Base-by-base conservation (phyloP, 306 rosid species). In the Lagenaria siceraria region DNA sequence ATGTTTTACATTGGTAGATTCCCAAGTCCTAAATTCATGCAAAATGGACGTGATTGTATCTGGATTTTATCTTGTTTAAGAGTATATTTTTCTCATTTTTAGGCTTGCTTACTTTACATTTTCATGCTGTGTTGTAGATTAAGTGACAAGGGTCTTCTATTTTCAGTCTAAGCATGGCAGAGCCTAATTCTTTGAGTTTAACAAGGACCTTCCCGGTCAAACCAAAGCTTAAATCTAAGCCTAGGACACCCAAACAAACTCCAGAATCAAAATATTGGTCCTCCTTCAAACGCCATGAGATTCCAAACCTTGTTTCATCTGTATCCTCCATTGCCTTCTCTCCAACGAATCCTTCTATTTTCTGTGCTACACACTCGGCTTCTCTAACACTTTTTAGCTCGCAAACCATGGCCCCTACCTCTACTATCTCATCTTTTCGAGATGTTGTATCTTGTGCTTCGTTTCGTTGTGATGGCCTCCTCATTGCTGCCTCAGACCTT, bases 251-350 rank as follows among this genome's bases (percentile, higher is more conserved):
- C n/a, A 83, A 81, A 1, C 81, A 90, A 84, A 89, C 92, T 14
- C 38, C 90, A 0, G 96, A 92, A 81, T 92, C 97, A 1, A 89
- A 86, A 24, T 90, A 89, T 85, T 95, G 97, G 97, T 90, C 97
- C 27, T 95, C 97, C 78, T 90, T 92, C 88, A 90, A 88, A 64
- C 75, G 84, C 52, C 79, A 78, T 17, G 90, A 95, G 80, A 88
- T 92, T 80, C 87, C 93, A 0, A 52, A 85, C 13, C 91, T 87
- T 38, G 79, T 88, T 81, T 85, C 88, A 77, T 58, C 97, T 17
- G 68, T 92, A 12, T 85, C 88, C 74, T 85, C 92, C 78, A 78
- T 90, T 53, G 48, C 93, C 56, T 92, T 89, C 84, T 96, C 93
- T 10, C 93, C 97, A 6, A 8, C 85, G 0, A 7, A 84, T 15